These are phyloP conservation scores for Avena atlantica DNA, from an alignment of 176 grass and related monocot species.

Conservation along the genomic window DNA sequence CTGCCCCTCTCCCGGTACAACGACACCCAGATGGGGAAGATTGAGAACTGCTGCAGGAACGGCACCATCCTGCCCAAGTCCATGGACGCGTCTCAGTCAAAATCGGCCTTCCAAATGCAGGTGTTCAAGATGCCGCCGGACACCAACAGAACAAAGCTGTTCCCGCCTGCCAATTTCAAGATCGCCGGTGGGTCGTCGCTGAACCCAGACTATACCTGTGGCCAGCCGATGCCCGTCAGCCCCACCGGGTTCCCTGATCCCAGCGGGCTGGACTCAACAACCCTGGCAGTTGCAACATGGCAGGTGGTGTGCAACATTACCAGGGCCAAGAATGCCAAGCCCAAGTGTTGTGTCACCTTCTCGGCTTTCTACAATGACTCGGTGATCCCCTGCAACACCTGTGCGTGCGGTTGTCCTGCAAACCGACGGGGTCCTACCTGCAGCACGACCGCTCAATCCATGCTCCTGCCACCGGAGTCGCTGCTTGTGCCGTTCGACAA, in stretches of 20 bases:
- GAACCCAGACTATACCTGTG: slow-evolving; percentile 78
- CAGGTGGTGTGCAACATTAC: slow-evolving; percentile 87
- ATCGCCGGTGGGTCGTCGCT: slow-evolving; percentile 67
- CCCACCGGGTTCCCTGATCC: slow-evolving; percentile 74
- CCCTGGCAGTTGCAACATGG: slow-evolving; percentile 61
- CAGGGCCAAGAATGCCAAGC: slow-evolving; percentile 53
- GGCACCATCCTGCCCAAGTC: slow-evolving; percentile 84
- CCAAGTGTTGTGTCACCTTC: slow-evolving; percentile 95
- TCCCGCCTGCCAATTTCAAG: slow-evolving; percentile 73
- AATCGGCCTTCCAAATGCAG: slow-evolving; percentile 93
- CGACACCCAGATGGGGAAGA: slow-evolving; percentile 69
- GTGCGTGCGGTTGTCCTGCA: slow-evolving; percentile 75
- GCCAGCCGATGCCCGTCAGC: slow-evolving; percentile 60
- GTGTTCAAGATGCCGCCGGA: slow-evolving; percentile 96
- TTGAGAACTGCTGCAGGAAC: slow-evolving; percentile 85
- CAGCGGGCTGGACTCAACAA: slow-evolving; percentile 71
- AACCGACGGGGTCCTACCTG: slow-evolving; percentile 60
- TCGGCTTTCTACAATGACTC: slow-evolving; percentile 92
- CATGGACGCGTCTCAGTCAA: slow-evolving; percentile 81
- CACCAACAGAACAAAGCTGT: slow-evolving; percentile 74
- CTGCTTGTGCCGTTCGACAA: slow-evolving; percentile 88
- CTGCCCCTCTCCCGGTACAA: slow-evolving; percentile 77
- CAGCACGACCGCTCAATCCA: slow-evolving; percentile 68
- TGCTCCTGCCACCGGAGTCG: slow-evolving; percentile 77
- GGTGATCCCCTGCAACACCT: slow-evolving; percentile 86